Evolutionary conservation across 129 eudicot genomes (phyloP).

Genomic region (Helichrysum umbraculigerum): DNA sequence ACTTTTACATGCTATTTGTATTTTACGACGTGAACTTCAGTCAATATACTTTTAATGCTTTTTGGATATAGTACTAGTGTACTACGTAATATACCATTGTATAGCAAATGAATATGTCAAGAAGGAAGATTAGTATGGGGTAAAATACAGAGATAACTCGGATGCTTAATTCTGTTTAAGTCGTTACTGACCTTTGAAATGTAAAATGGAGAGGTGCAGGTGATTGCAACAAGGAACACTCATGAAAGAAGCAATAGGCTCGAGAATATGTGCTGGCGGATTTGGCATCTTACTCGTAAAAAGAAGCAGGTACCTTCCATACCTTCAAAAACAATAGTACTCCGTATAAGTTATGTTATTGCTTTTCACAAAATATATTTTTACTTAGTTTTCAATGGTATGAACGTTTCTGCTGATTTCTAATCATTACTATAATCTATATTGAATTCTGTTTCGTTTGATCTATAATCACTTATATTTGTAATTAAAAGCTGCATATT

Average conservation of each 20-base stretch:
- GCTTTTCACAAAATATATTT: not conserved
- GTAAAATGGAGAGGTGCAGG: conserved; percentile 43
- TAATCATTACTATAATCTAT: not conserved
- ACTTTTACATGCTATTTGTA: not conserved
- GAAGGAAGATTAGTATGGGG: not conserved
- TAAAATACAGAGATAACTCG: not conserved
- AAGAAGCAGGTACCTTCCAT: conserved; percentile 67
- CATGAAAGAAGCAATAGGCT: conserved; percentile 74
- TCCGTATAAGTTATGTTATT: not conserved
- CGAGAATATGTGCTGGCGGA: conserved; percentile 92
- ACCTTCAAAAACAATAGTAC: conserved; percentile 11
- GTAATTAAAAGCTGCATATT: conserved; percentile 7
- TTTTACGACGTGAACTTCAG: conserved; percentile 4
- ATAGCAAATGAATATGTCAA: not conserved
- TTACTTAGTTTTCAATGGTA: not conserved
- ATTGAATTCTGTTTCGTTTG: not conserved
- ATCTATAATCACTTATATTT: not conserved
- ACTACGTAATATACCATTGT: not conserved
- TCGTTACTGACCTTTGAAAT: conserved; percentile 16
- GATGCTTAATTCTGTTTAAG: not conserved
- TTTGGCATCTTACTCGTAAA: conserved; percentile 89
- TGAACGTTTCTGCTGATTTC: not conserved
- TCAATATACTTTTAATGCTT: not conserved
- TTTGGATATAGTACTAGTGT: not conserved
- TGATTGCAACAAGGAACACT: conserved; percentile 79